phyloP scores from a whole-genome alignment of 1,284 basidiomycete species.

The Grifola frondosa region DNA sequence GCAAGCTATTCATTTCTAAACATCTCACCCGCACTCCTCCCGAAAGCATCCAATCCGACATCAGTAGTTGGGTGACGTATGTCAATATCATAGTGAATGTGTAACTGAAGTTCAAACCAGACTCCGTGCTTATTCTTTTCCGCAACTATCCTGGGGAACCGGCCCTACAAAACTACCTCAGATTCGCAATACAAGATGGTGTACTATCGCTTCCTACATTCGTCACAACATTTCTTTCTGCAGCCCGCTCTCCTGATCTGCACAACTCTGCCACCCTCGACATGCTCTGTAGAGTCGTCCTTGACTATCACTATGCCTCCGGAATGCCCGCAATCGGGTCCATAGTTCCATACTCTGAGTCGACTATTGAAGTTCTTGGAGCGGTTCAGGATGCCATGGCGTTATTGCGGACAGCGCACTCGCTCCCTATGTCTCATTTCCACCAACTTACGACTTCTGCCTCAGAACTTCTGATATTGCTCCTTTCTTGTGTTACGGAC shows the following conservation, averaged over 20 bases:
- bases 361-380: conserved; percentile 46
- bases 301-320: conserved; percentile 61
- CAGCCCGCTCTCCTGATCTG: conserved; percentile 44
- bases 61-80: conserved; percentile 40
- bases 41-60: conserved; percentile 32
- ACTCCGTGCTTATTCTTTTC: conserved; percentile 66
- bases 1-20: conserved; percentile 57
- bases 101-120: conserved; percentile 38
- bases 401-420: conserved; percentile 55
- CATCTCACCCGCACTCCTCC: conserved; percentile 27
- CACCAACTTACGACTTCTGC: conserved; percentile 60
- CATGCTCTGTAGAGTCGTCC: conserved; percentile 61
- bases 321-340: conserved; percentile 53
- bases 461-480: conserved; percentile 58
- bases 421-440: conserved; percentile 57
- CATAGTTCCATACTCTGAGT: conserved; percentile 48
- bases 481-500: conserved; percentile 59
- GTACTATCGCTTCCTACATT: conserved; percentile 58
- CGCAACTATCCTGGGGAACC: conserved; percentile 64
- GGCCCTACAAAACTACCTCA: conserved; percentile 60
- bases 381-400: conserved; percentile 60
- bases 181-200: conserved; percentile 52
- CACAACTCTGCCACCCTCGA: conserved; percentile 65
- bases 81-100: conserved; percentile 32
- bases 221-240: conserved; percentile 52